Conservation (phyloP, 345 rosid genomes). For the Boechera retrofracta region DNA sequence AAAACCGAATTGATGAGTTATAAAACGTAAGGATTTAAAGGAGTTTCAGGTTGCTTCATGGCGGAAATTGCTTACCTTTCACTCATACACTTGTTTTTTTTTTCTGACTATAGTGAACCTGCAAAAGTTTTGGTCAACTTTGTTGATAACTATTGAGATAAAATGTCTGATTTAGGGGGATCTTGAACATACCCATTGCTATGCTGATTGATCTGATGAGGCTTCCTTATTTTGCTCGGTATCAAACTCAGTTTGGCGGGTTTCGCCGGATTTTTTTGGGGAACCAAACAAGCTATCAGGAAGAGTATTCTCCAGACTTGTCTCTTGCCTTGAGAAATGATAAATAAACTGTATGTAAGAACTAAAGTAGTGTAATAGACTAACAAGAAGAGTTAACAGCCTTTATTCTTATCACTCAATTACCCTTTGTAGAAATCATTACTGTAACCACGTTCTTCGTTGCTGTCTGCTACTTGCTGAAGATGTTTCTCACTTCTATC, state of each 20-base stretch:
- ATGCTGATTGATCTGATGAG: slow-evolving; percentile 22
- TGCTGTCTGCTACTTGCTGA: slow-evolving; percentile 27
- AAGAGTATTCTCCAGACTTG: slow-evolving; percentile 28
- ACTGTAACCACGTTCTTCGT: slow-evolving; percentile 17
- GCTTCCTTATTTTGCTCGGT: slow-evolving; percentile 1
- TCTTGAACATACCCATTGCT: slow-evolving; percentile 28
- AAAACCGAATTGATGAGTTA: neutral
- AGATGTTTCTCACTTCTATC: neutral
- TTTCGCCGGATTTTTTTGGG: slow-evolving; percentile 7
- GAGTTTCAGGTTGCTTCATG: slow-evolving; percentile 8
- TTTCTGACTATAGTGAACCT: slow-evolving; percentile 8
- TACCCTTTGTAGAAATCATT: slow-evolving; percentile 31
- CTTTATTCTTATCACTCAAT: neutral
- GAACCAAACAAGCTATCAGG: slow-evolving; percentile 43
- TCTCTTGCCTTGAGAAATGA: slow-evolving; percentile 38
- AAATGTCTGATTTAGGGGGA: neutral
- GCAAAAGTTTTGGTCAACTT: neutral
- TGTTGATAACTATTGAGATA: neutral
- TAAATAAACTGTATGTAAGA: slow-evolving; percentile 11
- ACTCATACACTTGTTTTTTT: slow-evolving; percentile 9
- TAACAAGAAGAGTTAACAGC: neutral
- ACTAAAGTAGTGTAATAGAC: neutral
- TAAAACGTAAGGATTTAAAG: neutral
- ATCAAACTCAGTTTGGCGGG: slow-evolving; percentile 5
- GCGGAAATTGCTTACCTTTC: slow-evolving; percentile 29